These are phyloP conservation scores for Amylocystis lapponica DNA, from an alignment of 768 basidiomycete species.

Conservation along the genomic window DNA sequence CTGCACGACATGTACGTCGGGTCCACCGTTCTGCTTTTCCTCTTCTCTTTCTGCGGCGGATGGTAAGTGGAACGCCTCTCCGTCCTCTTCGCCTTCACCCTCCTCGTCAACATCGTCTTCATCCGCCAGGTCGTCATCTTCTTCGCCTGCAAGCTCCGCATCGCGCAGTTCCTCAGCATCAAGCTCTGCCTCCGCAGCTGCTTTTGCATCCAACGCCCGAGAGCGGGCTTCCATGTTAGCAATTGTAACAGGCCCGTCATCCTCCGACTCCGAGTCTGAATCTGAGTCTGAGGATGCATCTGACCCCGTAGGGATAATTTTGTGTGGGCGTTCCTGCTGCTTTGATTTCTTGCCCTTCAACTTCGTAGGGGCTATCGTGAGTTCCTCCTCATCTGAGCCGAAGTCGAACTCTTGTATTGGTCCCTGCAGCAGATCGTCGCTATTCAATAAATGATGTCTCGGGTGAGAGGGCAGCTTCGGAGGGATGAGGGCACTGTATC, in stretches of 20 bases:
- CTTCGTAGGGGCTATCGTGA: slow-evolving; percentile 23
- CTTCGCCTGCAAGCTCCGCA: slow-evolving; percentile 41
- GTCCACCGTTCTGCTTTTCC: slow-evolving; percentile 62
- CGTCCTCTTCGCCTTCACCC: slow-evolving; percentile 35
- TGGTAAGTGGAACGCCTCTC: slow-evolving; percentile 56
- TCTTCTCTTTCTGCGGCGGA: slow-evolving; percentile 67
- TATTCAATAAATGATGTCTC: slow-evolving; percentile 15
- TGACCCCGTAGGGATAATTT: slow-evolving; percentile 46
- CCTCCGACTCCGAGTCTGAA: slow-evolving; percentile 36
- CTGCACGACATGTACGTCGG: slow-evolving; percentile 73
- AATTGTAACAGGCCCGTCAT: slow-evolving; percentile 61
- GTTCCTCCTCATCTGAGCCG: slow-evolving; percentile 51
- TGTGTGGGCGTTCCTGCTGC: slow-evolving; percentile 40
- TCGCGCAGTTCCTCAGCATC: slow-evolving; percentile 61
- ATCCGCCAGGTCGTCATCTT: slow-evolving; percentile 46
- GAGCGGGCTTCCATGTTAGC: slow-evolving; percentile 81
- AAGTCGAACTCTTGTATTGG: slow-evolving; percentile 58
- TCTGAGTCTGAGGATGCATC: slow-evolving; percentile 40
- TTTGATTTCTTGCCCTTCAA: slow-evolving; percentile 47
- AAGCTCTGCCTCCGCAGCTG: slow-evolving; percentile 61
- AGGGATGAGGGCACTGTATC: not conserved
- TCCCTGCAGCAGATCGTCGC: slow-evolving; percentile 46
- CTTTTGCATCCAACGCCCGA: slow-evolving; percentile 65
- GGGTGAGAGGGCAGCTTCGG: too few species aligned
- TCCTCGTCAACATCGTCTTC: slow-evolving; percentile 34